These are phyloP conservation scores for Chalara sp. DNA, from an alignment of 2,329 filamentous ascomycete species.

Conservation along the genomic window DNA sequence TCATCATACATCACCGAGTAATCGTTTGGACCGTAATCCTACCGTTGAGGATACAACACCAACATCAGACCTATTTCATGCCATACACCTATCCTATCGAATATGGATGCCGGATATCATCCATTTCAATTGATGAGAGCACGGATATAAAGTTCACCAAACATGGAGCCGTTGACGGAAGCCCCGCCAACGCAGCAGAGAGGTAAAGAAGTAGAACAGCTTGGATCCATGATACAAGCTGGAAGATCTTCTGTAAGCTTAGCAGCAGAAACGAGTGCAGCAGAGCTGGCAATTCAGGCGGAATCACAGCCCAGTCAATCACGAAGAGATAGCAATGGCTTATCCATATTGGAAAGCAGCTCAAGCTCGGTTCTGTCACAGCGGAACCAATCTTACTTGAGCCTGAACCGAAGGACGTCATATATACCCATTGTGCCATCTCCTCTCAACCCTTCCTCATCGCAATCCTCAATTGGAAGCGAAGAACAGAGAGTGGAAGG, in stretches of 20 bases:
- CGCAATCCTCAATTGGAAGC: slow-evolving; percentile 6
- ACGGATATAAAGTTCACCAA: not conserved
- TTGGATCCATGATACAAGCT: slow-evolving; percentile 7
- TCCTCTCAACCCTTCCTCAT: slow-evolving; percentile 23
- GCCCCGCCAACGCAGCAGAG: not conserved
- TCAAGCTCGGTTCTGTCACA: slow-evolving; percentile 6
- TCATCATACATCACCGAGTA: no score
- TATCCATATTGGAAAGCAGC: not conserved
- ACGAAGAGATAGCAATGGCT: not conserved
- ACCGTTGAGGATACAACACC: no score
- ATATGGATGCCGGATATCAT: not conserved
- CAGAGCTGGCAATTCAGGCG: not conserved
- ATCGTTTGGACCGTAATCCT: no score
- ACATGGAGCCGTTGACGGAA: slow-evolving; percentile 10
- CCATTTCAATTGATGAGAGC: not conserved
- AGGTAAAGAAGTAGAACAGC: not conserved
- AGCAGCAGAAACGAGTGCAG: not conserved
- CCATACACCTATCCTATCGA: no score
- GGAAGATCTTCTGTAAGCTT: slow-evolving; percentile 6
- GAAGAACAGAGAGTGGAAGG: slow-evolving; percentile 8
- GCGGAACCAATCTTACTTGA: slow-evolving; percentile 3
- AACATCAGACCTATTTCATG: no score
- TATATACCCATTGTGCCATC: slow-evolving; percentile 25
- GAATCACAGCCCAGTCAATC: not conserved
- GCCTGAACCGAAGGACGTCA: slow-evolving; percentile 13